These are phyloP conservation scores for Lasiosphaeris hirsuta DNA, from an alignment of 495 filamentous ascomycete species.

Conservation along the genomic window DNA sequence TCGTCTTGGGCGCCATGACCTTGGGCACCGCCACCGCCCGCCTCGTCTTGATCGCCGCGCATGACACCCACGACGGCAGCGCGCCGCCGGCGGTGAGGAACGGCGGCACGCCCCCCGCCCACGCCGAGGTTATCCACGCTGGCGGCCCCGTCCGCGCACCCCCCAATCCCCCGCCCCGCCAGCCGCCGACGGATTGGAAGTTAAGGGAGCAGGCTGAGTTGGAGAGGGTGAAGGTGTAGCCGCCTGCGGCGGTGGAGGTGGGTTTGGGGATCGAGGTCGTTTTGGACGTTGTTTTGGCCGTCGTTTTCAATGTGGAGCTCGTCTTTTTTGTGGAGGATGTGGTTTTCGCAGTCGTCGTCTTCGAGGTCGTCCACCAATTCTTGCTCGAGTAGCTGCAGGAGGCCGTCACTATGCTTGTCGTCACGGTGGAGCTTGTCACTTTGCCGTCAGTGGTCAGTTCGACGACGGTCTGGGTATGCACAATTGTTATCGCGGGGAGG, in stretches of 20 bases:
- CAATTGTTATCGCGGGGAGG: slow-evolving; percentile 1
- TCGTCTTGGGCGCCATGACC: slow-evolving; percentile 11
- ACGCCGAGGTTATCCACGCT: slow-evolving; percentile 6
- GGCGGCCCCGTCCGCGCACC: slow-evolving; percentile 10
- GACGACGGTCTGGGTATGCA: slow-evolving; percentile 3
- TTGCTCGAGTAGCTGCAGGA: slow-evolving; percentile 4
- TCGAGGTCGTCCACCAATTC: neutral
- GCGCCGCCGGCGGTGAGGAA: neutral
- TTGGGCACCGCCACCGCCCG: neutral
- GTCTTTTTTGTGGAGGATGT: neutral
- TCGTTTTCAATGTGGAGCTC: neutral
- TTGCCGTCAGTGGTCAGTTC: slow-evolving; percentile 5
- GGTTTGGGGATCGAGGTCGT: neutral
- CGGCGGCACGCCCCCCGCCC: slow-evolving; percentile 1
- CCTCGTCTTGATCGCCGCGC: neutral
- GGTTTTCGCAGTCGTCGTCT: too few relatives aligned
- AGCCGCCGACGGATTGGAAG: neutral
- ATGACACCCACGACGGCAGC: slow-evolving; percentile 1
- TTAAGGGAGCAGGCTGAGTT: neutral
- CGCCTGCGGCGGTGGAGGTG: neutral
- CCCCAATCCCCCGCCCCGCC: neutral
- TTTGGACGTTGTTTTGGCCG: neutral
- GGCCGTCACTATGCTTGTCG: slow-evolving; percentile 4
- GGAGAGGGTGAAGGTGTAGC: slow-evolving; percentile 4
- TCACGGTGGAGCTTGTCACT: slow-evolving; percentile 7